Conservation (phyloP, 2,329 filamentous ascomycete species). For the Colletotrichum karsti region DNA sequence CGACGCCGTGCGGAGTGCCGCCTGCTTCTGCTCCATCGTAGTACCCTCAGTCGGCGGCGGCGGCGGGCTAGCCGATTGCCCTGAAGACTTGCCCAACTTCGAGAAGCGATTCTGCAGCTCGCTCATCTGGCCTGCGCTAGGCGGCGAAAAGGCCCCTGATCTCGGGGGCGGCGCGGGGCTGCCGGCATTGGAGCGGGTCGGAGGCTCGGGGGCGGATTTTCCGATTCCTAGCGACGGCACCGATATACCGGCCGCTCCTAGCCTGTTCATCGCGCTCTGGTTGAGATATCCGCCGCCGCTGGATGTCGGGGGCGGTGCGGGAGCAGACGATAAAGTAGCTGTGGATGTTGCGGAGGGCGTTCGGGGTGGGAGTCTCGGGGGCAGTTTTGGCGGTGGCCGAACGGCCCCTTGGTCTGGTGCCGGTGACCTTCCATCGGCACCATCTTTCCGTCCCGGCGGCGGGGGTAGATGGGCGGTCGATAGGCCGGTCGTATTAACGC, state of each 20-base stretch:
- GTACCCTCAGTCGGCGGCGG: conserved; percentile 57
- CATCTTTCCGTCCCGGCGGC: conserved; percentile 68
- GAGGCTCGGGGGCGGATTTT: conserved; percentile 31
- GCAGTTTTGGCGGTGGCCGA: conserved; percentile 67
- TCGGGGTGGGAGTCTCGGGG: conserved; percentile 70
- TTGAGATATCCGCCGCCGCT: conserved; percentile 48
- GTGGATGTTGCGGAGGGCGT: conserved; percentile 41
- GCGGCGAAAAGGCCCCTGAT: conserved; percentile 29
- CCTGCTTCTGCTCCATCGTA: conserved; percentile 71
- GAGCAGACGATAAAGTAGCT: conserved; percentile 37
- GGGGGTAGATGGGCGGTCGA: conserved; percentile 74
- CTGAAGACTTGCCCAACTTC: conserved; percentile 52
- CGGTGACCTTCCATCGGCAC: conserved; percentile 42
- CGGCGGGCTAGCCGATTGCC: conserved; percentile 35
- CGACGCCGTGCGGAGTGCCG: conserved; percentile 68
- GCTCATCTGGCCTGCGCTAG: conserved; percentile 57
- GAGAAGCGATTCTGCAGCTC: conserved; percentile 76
- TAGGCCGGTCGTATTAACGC: conserved; percentile 75
- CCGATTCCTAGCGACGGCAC: conserved; percentile 83
- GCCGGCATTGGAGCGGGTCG: conserved; percentile 37
- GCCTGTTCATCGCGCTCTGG: conserved; percentile 67
- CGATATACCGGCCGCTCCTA: conserved; percentile 79
- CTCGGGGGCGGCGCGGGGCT: conserved; percentile 37
- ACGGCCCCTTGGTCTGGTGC: conserved; percentile 33
- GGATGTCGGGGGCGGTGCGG: conserved; percentile 51